Percentiles rank a stretch among this genome's conserved stretches.
Evolutionary conservation across 2,329 filamentous ascomycete genomes (phyloP).

Genomic region (Calonectria ilicicola): DNA sequence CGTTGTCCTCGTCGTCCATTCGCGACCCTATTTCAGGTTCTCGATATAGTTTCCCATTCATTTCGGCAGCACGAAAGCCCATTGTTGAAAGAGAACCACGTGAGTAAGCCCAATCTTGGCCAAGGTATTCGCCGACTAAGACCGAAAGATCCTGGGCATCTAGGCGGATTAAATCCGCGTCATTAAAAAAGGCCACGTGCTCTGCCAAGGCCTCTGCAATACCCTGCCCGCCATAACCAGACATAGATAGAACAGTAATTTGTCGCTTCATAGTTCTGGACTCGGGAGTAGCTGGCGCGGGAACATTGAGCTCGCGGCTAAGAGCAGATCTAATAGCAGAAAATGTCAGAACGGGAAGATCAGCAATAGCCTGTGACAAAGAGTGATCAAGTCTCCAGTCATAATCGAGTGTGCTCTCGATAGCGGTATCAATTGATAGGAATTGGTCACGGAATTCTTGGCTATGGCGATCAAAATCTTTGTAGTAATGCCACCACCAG

Average conservation of each 20-base stretch:
- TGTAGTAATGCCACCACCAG: conserved; percentile 56
- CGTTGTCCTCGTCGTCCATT: conserved; percentile 49
- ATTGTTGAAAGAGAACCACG: conserved; percentile 64
- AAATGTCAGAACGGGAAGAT: conserved; percentile 49
- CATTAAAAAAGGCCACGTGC: conserved; percentile 69
- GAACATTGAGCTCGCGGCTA: conserved; percentile 43
- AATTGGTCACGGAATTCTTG: conserved; percentile 47
- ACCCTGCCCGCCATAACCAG: conserved; percentile 53
- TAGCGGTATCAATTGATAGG: conserved; percentile 39
- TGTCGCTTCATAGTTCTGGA: conserved; percentile 51
- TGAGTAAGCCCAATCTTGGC: conserved; percentile 66
- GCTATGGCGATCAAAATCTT: conserved; percentile 46
- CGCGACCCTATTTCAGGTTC: conserved; percentile 53
- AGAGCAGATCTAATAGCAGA: conserved; percentile 45
- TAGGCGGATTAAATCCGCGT: conserved; percentile 76
- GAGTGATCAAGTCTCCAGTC: conserved; percentile 48
- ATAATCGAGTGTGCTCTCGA: conserved; percentile 45
- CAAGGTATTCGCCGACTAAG: conserved; percentile 77
- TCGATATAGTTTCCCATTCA: conserved; percentile 65
- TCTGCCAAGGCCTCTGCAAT: conserved; percentile 66
- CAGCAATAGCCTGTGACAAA: conserved; percentile 49
- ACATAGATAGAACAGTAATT: conserved; percentile 52
- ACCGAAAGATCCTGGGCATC: conserved; percentile 78
- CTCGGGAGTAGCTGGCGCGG: conserved; percentile 45
- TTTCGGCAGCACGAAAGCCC: conserved; percentile 67